phyloP scores from a whole-genome alignment of 768 basidiomycete species.

The Steccherinum ochraceum region DNA sequence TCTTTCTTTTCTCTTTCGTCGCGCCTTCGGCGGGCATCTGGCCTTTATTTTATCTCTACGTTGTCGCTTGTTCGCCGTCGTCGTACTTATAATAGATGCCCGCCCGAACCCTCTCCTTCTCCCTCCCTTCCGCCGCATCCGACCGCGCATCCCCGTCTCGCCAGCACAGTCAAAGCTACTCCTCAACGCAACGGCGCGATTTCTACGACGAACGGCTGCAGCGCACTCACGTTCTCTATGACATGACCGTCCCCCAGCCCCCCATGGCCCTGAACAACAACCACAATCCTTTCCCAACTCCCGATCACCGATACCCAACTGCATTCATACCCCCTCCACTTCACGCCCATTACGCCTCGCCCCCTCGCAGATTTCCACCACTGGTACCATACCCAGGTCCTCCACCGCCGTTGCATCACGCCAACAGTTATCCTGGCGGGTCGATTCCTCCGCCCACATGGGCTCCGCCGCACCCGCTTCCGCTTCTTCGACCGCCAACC shows the following conservation, averaged over 20 bases:
- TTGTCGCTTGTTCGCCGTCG: slow-evolving; percentile 1
- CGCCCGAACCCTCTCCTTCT: slow-evolving; percentile 7
- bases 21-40: slow-evolving; percentile 12
- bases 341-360: background rate
- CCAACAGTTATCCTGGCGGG: background rate
- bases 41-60: background rate
- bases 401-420: slow-evolving; percentile 3
- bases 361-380: background rate
- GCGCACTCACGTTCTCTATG: slow-evolving; percentile 4
- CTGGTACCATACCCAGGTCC: background rate
- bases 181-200: background rate
- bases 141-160: slow-evolving; percentile 9
- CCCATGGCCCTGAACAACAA: background rate
- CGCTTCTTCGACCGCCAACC: background rate
- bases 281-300: slow-evolving; percentile 3
- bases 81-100: slow-evolving; percentile 9
- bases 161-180: background rate
- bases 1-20: slow-evolving; percentile 1
- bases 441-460: background rate
- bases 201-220: background rate
- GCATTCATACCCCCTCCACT: background rate
- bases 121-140: slow-evolving; percentile 1
- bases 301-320: background rate
- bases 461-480: slow-evolving; percentile 7
- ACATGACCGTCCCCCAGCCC: background rate